These are phyloP conservation scores for Cardamine occulta DNA, from an alignment of 345 rosid species.

Conservation along the genomic window DNA sequence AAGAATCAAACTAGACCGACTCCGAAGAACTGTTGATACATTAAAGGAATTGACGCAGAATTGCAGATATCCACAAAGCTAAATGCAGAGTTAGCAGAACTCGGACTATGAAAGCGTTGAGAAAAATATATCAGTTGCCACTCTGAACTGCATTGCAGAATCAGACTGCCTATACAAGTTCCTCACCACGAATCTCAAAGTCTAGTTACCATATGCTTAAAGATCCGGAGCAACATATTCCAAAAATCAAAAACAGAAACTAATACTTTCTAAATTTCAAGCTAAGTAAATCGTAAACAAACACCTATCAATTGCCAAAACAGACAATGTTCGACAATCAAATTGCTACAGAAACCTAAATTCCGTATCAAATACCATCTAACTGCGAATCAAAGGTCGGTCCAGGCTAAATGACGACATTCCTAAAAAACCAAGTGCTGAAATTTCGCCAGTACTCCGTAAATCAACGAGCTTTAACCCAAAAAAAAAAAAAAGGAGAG, in stretches of 20 bases:
- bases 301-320: conserved; percentile 1
- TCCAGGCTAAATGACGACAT: conserved; percentile 4
- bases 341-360: conserved; percentile 5
- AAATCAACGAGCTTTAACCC: conserved; percentile 8
- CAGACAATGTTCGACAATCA: conserved; percentile 8
- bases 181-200: neutral
- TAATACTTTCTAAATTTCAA: conserved; percentile 18
- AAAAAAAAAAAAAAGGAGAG: neutral
- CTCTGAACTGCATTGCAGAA: neutral
- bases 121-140: neutral
- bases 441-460: neutral
- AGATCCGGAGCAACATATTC: neutral
- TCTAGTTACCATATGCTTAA: neutral
- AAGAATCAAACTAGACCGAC: conserved; percentile 7
- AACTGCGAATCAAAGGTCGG: neutral
- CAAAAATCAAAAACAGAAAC: conserved; percentile 1
- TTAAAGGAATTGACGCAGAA: neutral
- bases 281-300: neutral
- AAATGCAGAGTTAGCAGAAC: conserved; percentile 5
- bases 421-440: neutral
- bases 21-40: neutral
- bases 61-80: neutral
- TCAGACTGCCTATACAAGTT: neutral
- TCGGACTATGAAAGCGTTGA: neutral
- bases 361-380: neutral